Base-by-base conservation (phyloP, 768 basidiomycete species). In the Leccinum ochraceum region DNA sequence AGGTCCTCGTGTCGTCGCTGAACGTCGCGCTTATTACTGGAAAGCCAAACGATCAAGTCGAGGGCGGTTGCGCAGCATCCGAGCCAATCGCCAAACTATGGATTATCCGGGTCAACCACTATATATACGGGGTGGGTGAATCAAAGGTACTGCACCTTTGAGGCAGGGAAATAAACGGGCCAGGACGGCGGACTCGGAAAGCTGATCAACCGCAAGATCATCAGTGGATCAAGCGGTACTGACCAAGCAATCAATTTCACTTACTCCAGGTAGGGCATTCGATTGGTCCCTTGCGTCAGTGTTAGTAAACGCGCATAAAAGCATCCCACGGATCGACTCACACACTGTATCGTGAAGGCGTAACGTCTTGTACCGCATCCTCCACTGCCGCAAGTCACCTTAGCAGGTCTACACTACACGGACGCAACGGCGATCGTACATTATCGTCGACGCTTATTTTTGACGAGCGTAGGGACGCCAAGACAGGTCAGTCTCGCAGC, bases 21-120 rank as follows among this genome's bases (percentile, higher is more conserved):
- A 78, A 79, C 0, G 46, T 62, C 5, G 79, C 70, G 13, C 66
- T 71, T 1, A 59, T 68, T 24, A 83, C 70, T 11, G 69, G 76
- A 81, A 1, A 79, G 80, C 88, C 85, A 88, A n/a, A 86, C 80
- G 63, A 86, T 82, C 10, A 90, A 66, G 60, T 89, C 87, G 59
- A 87, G 75, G 4, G 79, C 68, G 9, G 80, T 75, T 0, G 81
- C 85, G 59, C 88, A 89, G 7, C 68, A 74, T 67, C 88, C 87
- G 1, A 89, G 76, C 83, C 84, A 88, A 61, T 85, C 83, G 2
- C 80, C 86, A 42, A 88, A 71, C 82, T 85, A 32, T 17, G 48
- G 6, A 28, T 10, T 22, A 37, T 42, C 17, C 9, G 17, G 10
- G n/a, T 56, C 44, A 53, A 60, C 42, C 42, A 20, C 9, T 20